Evolutionary conservation across 257 asterid genomes (phyloP).

Genomic region (Nicotiana obtusifolia): DNA sequence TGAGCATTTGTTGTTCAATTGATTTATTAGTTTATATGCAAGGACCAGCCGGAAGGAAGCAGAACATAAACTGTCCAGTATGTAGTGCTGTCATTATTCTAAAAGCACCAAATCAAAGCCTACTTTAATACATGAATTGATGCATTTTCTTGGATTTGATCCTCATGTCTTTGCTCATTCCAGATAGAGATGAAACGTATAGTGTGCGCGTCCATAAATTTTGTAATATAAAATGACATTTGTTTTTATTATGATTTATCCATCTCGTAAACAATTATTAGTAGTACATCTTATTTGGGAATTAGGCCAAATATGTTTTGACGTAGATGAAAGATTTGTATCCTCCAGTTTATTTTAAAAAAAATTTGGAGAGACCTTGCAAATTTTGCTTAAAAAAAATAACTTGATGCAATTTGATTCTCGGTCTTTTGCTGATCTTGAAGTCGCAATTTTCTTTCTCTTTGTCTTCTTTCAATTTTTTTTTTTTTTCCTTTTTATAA

Average conservation of each 20-base stretch:
- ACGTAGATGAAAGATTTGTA: background rate
- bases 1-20: too few species aligned
- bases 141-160: conserved; percentile 95
- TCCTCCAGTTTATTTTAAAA: background rate
- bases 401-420: too few species aligned
- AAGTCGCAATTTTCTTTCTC: too few species aligned
- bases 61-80: too few species aligned
- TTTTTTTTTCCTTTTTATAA: too few species aligned
- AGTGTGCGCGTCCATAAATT: background rate
- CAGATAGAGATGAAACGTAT: conserved; percentile 64
- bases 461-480: too few species aligned
- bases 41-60: too few species aligned
- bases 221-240: background rate
- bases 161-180: conserved; percentile 95
- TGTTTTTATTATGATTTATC: background rate
- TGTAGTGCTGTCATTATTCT: too few species aligned
- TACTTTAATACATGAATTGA: conserved; percentile 83
- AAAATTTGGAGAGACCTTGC: background rate
- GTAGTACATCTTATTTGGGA: background rate
- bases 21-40: too few species aligned
- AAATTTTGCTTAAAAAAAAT: background rate
- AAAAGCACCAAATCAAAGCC: conserved; percentile 36
- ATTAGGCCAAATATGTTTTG: background rate
- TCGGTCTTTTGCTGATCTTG: too few species aligned
- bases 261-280: background rate